A percentile compares a stretch with the other conserved stretches of the same genome.
phyloP scores from a whole-genome alignment of 352 stramenopile species.

The Pythium sp. region DNA sequence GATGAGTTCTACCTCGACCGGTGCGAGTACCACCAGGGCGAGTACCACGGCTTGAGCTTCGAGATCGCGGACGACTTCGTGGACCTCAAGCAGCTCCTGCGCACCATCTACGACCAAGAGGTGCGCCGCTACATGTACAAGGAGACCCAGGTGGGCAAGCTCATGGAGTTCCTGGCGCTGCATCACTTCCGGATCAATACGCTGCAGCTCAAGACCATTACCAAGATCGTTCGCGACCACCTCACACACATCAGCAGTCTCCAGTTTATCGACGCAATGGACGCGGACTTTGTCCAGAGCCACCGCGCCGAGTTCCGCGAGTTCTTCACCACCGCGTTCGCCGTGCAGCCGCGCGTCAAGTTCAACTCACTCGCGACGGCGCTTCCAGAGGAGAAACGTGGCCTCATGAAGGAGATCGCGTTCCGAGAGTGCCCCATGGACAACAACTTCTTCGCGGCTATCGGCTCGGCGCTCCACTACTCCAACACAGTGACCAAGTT shows the following conservation, averaged over 20 bases:
- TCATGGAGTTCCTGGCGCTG: slow-evolving; percentile 57
- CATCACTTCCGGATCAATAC: slow-evolving; percentile 43
- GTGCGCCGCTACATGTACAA: slow-evolving; percentile 49
- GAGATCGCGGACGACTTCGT: slow-evolving; percentile 48
- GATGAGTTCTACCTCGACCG: slow-evolving; percentile 44
- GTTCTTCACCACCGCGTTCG: slow-evolving; percentile 45
- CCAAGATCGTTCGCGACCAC: slow-evolving; percentile 34
- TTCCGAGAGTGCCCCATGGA: slow-evolving; percentile 48
- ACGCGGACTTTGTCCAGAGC: slow-evolving; percentile 37
- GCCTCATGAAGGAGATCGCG: slow-evolving; percentile 38
- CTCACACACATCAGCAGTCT: slow-evolving; percentile 46
- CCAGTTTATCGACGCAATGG: slow-evolving; percentile 42
- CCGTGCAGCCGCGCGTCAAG: slow-evolving; percentile 46
- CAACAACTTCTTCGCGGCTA: slow-evolving; percentile 48
- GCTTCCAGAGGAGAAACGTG: slow-evolving; percentile 36
- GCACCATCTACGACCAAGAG: slow-evolving; percentile 46
- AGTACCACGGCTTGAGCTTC: slow-evolving; percentile 52
- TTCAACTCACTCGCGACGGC: slow-evolving; percentile 48
- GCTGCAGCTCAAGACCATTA: slow-evolving; percentile 42
- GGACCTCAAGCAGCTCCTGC: slow-evolving; percentile 46
- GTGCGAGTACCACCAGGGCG: slow-evolving; percentile 44
- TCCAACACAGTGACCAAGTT: slow-evolving; percentile 49
- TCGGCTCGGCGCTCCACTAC: slow-evolving; percentile 57
- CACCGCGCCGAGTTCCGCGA: slow-evolving; percentile 43
- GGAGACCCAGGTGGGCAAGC: slow-evolving; percentile 49